Base-by-base conservation (phyloP, 257 asterid species). In the Solanum arcanum region DNA sequence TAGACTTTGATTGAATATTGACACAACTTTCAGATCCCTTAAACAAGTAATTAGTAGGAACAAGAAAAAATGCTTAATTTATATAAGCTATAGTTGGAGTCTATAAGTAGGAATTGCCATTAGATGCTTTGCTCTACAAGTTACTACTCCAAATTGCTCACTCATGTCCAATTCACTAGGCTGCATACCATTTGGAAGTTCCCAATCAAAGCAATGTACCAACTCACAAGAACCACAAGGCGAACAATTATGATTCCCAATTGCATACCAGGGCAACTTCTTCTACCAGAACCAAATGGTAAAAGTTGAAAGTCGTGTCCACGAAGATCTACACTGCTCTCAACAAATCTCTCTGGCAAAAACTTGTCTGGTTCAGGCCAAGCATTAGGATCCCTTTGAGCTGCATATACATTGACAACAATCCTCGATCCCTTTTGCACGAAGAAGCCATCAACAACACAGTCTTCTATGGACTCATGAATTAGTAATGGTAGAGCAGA, bases 191-290 rank as follows among this genome's bases (percentile, higher is more conserved):
- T 89, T 76, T 9, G 87, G 85, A 70, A 87, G 88, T 29, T 86
- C 35, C 90, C 91, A 90, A 64, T 73, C 86, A 76, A 90, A 90
- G 56, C 91, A 90, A 44, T 90, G 90, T 18, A 88, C 87, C 72
- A 90, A 31, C 41, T 90, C 20, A 89, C 89, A n/a, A n/a, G n/a
- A 5, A 88, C 82, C 20, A 90, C 86, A 18, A 86, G 59, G 1
- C 82, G 88, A 11, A 90, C 88, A 44, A 84, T 66, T 5, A 64
- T 47, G 18, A 90, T 25, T 12, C 92, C 90, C 33, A 90, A 16
- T 16, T 90, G 89, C 77, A 87, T 66, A 6, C 90, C 89, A 0
- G 88, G 89, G n/a, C 92, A 86, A 21, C 89, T 88, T 77, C 92
- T 86, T 83, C 90, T 60, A 60, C 90, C 92, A 2, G 90, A 86